Conservation (phyloP, 2,329 filamentous ascomycete species). For the Ascochyta clinopodiicola region DNA sequence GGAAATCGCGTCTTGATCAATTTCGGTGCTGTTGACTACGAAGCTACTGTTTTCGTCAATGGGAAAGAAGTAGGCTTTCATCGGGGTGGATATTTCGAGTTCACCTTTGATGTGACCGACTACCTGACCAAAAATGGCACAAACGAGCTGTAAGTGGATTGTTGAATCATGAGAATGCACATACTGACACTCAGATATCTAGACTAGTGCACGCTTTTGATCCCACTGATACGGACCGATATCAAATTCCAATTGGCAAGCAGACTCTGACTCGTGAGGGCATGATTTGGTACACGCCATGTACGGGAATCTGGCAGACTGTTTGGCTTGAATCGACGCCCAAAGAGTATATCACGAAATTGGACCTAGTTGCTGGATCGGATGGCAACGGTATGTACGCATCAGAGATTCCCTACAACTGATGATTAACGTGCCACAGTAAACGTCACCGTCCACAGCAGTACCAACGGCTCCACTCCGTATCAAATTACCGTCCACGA, state of each 20-base stretch:
- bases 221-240: slow-evolving; percentile 64
- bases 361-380: slow-evolving; percentile 63
- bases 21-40: slow-evolving; percentile 66
- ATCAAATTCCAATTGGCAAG: slow-evolving; percentile 71
- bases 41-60: slow-evolving; percentile 66
- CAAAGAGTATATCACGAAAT: slow-evolving; percentile 60
- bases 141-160: slow-evolving; percentile 61
- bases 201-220: slow-evolving; percentile 71
- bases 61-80: slow-evolving; percentile 60
- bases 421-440: slow-evolving; percentile 51
- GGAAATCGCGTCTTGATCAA: slow-evolving; percentile 58
- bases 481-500: slow-evolving; percentile 52
- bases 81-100: slow-evolving; percentile 67
- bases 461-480: slow-evolving; percentile 41
- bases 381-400: slow-evolving; percentile 37
- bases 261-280: slow-evolving; percentile 64
- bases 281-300: slow-evolving; percentile 73
- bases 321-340: slow-evolving; percentile 75
- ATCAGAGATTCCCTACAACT: background rate
- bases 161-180: rapidly evolving
- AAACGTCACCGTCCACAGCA: slow-evolving; percentile 62
- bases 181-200: background rate
- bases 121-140: slow-evolving; percentile 49
- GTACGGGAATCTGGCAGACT: slow-evolving; percentile 76
- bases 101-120: slow-evolving; percentile 65